These are phyloP conservation scores for Aspergillus funiculosus DNA, from an alignment of 495 filamentous ascomycete genomes.

Conservation along the genomic window DNA sequence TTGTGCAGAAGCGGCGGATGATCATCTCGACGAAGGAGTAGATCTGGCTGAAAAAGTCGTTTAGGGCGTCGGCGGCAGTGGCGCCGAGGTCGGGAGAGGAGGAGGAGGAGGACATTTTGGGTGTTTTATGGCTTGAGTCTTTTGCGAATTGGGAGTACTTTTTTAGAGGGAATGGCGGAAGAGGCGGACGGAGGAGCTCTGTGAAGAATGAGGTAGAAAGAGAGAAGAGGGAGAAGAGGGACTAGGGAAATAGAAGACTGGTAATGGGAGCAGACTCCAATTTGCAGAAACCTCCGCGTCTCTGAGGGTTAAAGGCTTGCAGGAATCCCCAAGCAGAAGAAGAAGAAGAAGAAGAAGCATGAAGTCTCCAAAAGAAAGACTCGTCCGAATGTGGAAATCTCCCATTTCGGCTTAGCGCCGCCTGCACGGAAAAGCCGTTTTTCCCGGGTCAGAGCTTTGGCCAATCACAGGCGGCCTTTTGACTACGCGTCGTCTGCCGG, in stretches of 20 bases:
- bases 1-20: conserved; percentile 43
- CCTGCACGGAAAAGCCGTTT: conserved; percentile 4
- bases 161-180: neutral
- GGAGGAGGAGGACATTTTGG: conserved; percentile 21
- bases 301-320: too few relatives aligned
- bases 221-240: neutral
- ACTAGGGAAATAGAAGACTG: too few relatives aligned
- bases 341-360: neutral
- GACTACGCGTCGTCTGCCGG: neutral
- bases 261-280: too few relatives aligned
- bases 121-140: conserved; percentile 11
- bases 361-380: neutral
- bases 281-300: too few relatives aligned
- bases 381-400: conserved; percentile 4
- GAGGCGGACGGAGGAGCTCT: conserved; percentile 1
- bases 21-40: conserved; percentile 24
- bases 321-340: neutral
- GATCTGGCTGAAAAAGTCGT: conserved; percentile 34
- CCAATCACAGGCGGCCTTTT: conserved; percentile 8
- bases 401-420: conserved; percentile 9
- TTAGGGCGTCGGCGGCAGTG: conserved; percentile 26
- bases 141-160: conserved; percentile 5
- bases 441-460: conserved; percentile 7
- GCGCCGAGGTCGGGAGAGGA: conserved; percentile 21
- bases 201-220: neutral